A percentile compares a stretch with the other conserved stretches of the same genome.
Conservation (phyloP, 352 stramenopile genomes). For the Pseudoperonospora humuli region DNA sequence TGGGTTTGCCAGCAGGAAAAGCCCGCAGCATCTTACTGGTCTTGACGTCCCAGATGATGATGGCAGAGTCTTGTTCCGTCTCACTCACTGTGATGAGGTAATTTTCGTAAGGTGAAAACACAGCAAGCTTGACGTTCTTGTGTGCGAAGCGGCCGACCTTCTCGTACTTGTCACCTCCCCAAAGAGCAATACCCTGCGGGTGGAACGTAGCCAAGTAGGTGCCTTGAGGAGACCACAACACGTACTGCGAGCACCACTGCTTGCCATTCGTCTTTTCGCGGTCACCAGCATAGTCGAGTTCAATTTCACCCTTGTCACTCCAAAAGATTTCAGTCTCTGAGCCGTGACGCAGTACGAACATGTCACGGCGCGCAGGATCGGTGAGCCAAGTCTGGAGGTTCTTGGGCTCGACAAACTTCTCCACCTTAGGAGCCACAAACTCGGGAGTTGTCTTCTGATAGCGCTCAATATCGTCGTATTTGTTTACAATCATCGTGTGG, state of each 20-base stretch:
- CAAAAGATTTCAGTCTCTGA: slow-evolving; percentile 96
- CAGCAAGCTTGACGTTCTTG: slow-evolving; percentile 90
- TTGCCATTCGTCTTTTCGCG: slow-evolving; percentile 94
- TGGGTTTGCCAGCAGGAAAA: slow-evolving; percentile 76
- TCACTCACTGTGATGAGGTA: slow-evolving; percentile 97
- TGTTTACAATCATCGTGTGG: slow-evolving; percentile 91
- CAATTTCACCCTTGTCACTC: slow-evolving; percentile 80
- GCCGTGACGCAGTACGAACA: slow-evolving; percentile 92
- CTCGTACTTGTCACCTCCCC: slow-evolving; percentile 94
- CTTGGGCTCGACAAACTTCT: slow-evolving; percentile 87
- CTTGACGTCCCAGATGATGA: slow-evolving; percentile 96
- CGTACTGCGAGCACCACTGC: slow-evolving; percentile 97
- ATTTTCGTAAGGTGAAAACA: slow-evolving; percentile 95
- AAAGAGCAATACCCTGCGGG: slow-evolving; percentile 94
- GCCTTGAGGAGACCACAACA: slow-evolving; percentile 95
- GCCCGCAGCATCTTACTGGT: slow-evolving; percentile 80
- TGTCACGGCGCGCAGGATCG: slow-evolving; percentile 88
- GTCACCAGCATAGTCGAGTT: slow-evolving; percentile 93
- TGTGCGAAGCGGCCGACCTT: slow-evolving; percentile 96
- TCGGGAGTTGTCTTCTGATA: slow-evolving; percentile 53
- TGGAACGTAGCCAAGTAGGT: slow-evolving; percentile 98
- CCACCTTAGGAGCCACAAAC: slow-evolving; percentile 77
- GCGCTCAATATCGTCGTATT: slow-evolving; percentile 86
- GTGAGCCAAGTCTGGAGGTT: slow-evolving; percentile 92
- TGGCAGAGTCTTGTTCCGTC: slow-evolving; percentile 87